A percentile compares a stretch with the other conserved stretches of the same genome.
Evolutionary conservation across 2,329 filamentous ascomycete genomes (phyloP).

Genomic region (Neonectria coccinea): DNA sequence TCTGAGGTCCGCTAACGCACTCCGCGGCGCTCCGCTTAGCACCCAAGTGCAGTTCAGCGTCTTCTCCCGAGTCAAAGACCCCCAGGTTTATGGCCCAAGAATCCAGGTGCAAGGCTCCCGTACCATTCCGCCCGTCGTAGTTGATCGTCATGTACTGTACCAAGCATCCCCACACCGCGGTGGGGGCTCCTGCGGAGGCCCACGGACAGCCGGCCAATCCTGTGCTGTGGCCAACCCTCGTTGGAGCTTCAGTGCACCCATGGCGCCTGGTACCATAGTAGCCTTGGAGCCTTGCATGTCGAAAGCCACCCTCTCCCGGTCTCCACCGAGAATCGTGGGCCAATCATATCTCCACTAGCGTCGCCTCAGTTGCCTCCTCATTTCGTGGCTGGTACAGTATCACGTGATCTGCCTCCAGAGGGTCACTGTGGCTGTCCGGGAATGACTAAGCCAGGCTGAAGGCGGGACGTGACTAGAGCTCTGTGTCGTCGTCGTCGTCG

Average conservation of each 20-base stretch:
- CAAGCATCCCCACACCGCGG: slow-evolving; percentile 37
- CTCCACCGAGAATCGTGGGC: slow-evolving; percentile 12
- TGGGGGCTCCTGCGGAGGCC: slow-evolving; percentile 28
- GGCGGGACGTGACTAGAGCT: slow-evolving; percentile 41
- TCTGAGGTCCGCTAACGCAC: slow-evolving; percentile 23
- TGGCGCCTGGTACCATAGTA: slow-evolving; percentile 17
- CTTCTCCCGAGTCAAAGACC: background rate
- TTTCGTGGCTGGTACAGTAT: slow-evolving; percentile 18
- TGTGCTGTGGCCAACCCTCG: slow-evolving; percentile 8
- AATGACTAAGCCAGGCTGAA: slow-evolving; percentile 42
- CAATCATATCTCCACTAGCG: slow-evolving; percentile 33
- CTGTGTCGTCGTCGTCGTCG: slow-evolving; percentile 44
- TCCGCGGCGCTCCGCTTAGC: slow-evolving; percentile 11
- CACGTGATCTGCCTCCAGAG: slow-evolving; percentile 33
- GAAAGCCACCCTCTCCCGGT: slow-evolving; percentile 25
- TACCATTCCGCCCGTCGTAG: slow-evolving; percentile 25
- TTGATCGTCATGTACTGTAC: slow-evolving; percentile 27
- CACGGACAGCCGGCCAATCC: slow-evolving; percentile 40
- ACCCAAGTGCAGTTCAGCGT: background rate
- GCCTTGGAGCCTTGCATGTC: slow-evolving; percentile 30
- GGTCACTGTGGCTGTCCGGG: background rate
- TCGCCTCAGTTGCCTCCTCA: background rate
- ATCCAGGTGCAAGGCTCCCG: slow-evolving; percentile 23
- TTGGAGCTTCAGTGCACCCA: slow-evolving; percentile 17
- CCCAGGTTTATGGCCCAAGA: slow-evolving; percentile 25